Conservation (phyloP, 306 rosid species). For the Ceratonia siliqua region DNA sequence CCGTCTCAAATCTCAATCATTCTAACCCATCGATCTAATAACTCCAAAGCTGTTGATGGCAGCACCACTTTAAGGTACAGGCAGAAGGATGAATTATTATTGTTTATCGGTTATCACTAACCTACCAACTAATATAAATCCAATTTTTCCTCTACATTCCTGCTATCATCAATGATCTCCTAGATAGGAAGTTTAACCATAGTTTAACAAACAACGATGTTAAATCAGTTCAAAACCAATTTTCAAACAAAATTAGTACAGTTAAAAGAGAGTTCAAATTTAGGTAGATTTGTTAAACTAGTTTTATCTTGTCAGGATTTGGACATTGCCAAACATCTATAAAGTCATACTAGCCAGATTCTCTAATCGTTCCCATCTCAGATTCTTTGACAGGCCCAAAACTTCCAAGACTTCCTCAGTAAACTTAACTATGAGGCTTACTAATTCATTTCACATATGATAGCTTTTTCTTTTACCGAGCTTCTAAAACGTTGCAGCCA, state of each 20-base stretch:
- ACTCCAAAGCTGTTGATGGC: not conserved
- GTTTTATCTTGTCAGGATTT: not conserved
- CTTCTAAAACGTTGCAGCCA: constrained; percentile 15
- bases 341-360: not conserved
- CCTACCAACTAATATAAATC: not conserved
- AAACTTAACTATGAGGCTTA: not conserved
- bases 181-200: too few species aligned
- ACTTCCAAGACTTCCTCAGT: not conserved
- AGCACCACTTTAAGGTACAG: not conserved
- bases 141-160: not conserved
- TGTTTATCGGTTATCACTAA: not conserved
- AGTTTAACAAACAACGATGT: not conserved
- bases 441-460: not conserved
- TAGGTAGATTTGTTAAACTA: not conserved
- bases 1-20: not conserved
- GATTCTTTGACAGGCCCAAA: not conserved
- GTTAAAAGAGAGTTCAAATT: constrained; percentile 10
- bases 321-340: not conserved
- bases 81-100: not conserved
- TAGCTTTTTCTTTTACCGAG: too few species aligned
- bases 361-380: not conserved
- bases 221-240: not conserved
- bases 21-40: not conserved
- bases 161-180: not conserved
- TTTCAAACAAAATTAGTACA: not conserved